These are phyloP conservation scores for Kalanchoe fedtschenkoi DNA, from an alignment of 164 flowering plant genomes.

Conservation along the genomic window DNA sequence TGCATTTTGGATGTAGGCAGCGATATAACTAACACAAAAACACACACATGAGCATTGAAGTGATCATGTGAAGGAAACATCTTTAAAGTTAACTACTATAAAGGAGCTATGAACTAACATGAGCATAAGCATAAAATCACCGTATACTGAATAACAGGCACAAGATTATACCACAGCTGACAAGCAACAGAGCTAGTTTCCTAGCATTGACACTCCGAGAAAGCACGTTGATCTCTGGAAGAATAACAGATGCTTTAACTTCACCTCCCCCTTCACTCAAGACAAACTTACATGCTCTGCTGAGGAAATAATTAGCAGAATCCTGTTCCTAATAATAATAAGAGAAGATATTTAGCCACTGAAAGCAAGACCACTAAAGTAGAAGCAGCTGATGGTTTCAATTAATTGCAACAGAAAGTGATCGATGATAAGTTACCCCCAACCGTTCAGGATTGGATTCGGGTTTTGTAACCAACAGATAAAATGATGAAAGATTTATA, in stretches of 20 bases:
- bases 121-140: not conserved
- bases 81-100: conserved; percentile 6
- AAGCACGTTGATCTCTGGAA: conserved; percentile 20
- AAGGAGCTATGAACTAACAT: not conserved
- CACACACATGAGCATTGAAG: not conserved
- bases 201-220: conserved; percentile 14
- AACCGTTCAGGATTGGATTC: conserved; percentile 6
- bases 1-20: not conserved
- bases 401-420: not conserved
- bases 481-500: conserved; percentile 9
- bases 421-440: conserved; percentile 6
- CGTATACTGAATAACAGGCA: not conserved
- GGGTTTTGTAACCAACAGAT: conserved; percentile 13
- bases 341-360: not conserved
- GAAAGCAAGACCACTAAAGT: not conserved
- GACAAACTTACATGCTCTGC: conserved; percentile 1
- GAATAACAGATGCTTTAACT: conserved; percentile 16
- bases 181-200: conserved; percentile 16
- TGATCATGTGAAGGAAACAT: not conserved
- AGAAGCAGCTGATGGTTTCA: not conserved
- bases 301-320: not conserved
- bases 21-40: too few relatives aligned
- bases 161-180: conserved; percentile 17
- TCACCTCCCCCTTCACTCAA: conserved; percentile 8
- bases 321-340: not conserved